phyloP scores from a whole-genome alignment of 768 basidiomycete species.

The Xerocomus spinulosus region DNA sequence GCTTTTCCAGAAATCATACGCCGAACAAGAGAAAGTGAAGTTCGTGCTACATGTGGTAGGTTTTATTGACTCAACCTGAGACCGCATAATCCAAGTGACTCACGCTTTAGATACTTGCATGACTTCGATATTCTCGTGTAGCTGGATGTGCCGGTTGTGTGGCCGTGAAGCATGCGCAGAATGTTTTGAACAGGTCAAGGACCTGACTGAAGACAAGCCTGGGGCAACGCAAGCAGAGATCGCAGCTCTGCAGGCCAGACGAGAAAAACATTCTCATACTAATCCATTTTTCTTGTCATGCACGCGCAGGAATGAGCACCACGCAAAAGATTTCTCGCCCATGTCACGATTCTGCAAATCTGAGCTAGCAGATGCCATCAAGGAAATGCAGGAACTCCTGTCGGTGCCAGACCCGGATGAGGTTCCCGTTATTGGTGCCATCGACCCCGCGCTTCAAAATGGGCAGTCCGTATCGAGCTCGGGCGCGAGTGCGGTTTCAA shows the following conservation, averaged over 20 bases:
- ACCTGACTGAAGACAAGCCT: conserved; percentile 52
- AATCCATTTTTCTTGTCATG: conserved; percentile 76
- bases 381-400: conserved; percentile 61
- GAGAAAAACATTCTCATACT: conserved; percentile 57
- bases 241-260: conserved; percentile 43
- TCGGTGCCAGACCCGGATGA: conserved; percentile 29
- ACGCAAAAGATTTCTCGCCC: conserved; percentile 64
- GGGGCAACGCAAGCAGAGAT: conserved; percentile 46
- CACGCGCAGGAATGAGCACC: conserved; percentile 67
- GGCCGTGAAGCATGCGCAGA: conserved; percentile 87
- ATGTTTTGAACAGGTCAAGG: conserved; percentile 68
- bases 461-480: conserved; percentile 6
- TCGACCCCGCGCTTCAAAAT: conserved; percentile 28
- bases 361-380: conserved; percentile 63
- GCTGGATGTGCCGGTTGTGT: conserved; percentile 89
- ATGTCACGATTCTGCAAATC: conserved; percentile 68
- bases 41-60: conserved; percentile 82
- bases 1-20: conserved; percentile 54
- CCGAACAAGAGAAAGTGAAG: conserved; percentile 73
- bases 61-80: conserved; percentile 10
- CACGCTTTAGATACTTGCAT: conserved; percentile 77
- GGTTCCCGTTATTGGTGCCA: conserved; percentile 18
- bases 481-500: neutral
- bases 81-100: too few relatives aligned
- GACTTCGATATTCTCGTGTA: conserved; percentile 86